phyloP scores from a whole-genome alignment of 768 basidiomycete species.

The Boletus eberwhitei region DNA sequence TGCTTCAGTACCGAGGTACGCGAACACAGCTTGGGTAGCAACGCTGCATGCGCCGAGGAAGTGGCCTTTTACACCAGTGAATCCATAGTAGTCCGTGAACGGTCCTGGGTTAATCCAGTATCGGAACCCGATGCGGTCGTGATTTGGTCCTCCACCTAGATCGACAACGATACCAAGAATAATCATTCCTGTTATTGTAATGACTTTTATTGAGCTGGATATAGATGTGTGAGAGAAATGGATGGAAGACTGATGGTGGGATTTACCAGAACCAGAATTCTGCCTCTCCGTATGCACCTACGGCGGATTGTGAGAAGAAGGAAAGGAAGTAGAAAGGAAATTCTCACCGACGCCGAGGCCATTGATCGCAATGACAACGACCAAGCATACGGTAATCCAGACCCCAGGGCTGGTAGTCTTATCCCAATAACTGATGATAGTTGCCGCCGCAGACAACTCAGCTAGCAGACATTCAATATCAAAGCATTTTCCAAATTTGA shows the following conservation, averaged over 20 bases:
- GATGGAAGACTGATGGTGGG: neutral
- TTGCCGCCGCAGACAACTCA: constrained; percentile 48
- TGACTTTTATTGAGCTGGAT: constrained; percentile 48
- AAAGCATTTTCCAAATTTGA: neutral
- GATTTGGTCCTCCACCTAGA: constrained; percentile 53
- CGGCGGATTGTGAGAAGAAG: neutral
- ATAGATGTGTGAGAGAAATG: neutral
- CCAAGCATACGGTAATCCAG: constrained; percentile 52
- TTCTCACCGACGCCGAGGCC: constrained; percentile 37
- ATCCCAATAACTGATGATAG: constrained; percentile 50
- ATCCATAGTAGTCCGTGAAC: constrained; percentile 42
- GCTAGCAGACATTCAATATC: constrained; percentile 26
- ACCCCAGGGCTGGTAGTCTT: constrained; percentile 38
- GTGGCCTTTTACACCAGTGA: constrained; percentile 44
- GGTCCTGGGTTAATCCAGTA: constrained; percentile 57
- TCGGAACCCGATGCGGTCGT: constrained; percentile 48
- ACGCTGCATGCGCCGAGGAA: constrained; percentile 54
- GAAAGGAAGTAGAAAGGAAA: too few species aligned
- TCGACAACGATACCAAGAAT: constrained; percentile 47
- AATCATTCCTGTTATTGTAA: constrained; percentile 43
- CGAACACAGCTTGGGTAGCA: constrained; percentile 57
- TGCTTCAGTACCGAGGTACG: constrained; percentile 56
- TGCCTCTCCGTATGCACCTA: constrained; percentile 43
- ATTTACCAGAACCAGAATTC: constrained; percentile 48
- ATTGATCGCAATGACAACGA: constrained; percentile 49